Evolutionary conservation across 305 asterid species (phyloP), one percentile per base, ranked within the genome.

Genomic region (Solanum hybrid): DNA sequence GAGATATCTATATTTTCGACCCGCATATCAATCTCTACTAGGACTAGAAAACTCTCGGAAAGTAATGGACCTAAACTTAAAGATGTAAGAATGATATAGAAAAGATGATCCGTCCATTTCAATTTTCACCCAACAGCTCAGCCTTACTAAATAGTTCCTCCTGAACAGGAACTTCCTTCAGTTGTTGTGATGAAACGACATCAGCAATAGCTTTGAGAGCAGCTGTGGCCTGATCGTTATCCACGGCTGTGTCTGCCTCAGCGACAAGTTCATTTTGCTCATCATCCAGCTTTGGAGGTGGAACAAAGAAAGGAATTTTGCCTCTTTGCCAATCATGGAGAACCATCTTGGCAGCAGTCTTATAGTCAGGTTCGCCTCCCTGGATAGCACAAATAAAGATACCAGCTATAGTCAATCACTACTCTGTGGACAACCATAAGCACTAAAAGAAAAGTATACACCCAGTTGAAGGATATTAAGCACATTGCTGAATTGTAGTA

Each of bases 321-420:
- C 99, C 99, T 90, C 99, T 95, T 91, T 96, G 99, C 99, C 99
- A 96, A 90, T 97, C 98, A 46, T 96, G 99, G 78, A 97, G 99
- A 88, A 97, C 89, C 98, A 97, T 95, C 96, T 96, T 97, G 35
- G 97, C 98, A 89, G 94, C 98, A 11, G 99, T 96, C 94, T 87
- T 96, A 72, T 91, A 92, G 90, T 97, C 99, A 1, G 99, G 99
- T 91, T 97, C 99, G 17, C 99, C 99, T 75, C 99, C 99, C 99
- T 97, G 89, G 5, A 46, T 26, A 26, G 4, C 35, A 87, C 64
- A 26, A 73, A 72, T 16, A 73, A 46, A 87, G 42, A 24, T 38
- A 14, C 29, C 38, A 69, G 8, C 5, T 36, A 69, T 16, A 38
- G 66, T n/a, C 27, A 5, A 27, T 27, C 71, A 82, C 72, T 82